Percentiles rank a stretch among this genome's conserved stretches.
phyloP scores from a whole-genome alignment of 73 alveolate species.

The Stentor roeselii region DNA sequence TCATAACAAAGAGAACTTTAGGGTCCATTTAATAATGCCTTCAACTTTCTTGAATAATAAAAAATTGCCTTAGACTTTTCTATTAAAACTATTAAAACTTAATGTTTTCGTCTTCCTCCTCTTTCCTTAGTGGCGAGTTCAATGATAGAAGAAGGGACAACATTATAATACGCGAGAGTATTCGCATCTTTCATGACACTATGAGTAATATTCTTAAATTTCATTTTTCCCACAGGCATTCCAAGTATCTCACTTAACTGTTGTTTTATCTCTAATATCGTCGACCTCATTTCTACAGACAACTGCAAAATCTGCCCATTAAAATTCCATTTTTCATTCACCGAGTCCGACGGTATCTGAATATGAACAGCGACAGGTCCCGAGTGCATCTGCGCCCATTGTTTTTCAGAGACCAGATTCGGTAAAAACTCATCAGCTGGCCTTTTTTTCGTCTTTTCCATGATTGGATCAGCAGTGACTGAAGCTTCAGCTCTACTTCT shows the following conservation, averaged over 20 bases:
- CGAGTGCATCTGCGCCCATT: slow-evolving; percentile 48
- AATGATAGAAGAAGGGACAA: neutral
- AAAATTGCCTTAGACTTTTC: too few relatives aligned
- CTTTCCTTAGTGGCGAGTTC: slow-evolving; percentile 31
- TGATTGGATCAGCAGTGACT: neutral
- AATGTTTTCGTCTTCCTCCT: slow-evolving; percentile 30
- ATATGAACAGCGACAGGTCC: slow-evolving; percentile 28
- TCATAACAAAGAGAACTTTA: slow-evolving; percentile 49
- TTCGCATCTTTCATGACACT: slow-evolving; percentile 39
- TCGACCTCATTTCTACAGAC: slow-evolving; percentile 12
- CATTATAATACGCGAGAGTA: slow-evolving; percentile 34
- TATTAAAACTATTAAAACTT: too few relatives aligned
- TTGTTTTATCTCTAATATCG: slow-evolving; percentile 30
- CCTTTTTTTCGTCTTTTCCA: neutral
- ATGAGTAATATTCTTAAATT: slow-evolving; percentile 27
- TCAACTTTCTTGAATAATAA: too few relatives aligned
- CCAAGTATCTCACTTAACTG: neutral
- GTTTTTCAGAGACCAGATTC: slow-evolving; percentile 35
- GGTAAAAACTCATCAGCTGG: neutral
- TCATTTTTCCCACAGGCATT: slow-evolving; percentile 32
- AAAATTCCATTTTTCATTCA: slow-evolving; percentile 28
- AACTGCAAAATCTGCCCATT: slow-evolving; percentile 35
- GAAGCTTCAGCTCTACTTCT: slow-evolving; percentile 29
- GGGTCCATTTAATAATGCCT: slow-evolving; percentile 11
- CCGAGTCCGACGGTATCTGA: slow-evolving; percentile 5